phyloP scores from a whole-genome alignment of 768 basidiomycete genomes.

The Russula virescens region DNA sequence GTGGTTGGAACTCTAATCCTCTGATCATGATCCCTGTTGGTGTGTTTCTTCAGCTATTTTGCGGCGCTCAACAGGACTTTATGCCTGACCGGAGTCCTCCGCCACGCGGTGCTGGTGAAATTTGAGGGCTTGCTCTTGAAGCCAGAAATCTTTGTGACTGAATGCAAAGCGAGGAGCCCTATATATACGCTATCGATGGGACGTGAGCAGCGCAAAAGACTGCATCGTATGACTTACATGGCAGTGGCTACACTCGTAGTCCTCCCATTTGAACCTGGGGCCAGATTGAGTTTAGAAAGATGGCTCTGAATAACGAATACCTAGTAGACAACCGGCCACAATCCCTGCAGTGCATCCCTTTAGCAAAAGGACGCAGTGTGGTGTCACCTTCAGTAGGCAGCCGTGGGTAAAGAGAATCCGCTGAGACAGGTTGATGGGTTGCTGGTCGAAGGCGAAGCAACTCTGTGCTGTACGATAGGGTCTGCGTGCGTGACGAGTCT shows the following conservation, averaged over 20 bases:
- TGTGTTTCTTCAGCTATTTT: background rate
- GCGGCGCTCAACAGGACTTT: too few species aligned
- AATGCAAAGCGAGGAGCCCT: slow-evolving; percentile 6
- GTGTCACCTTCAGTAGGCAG: slow-evolving; percentile 32
- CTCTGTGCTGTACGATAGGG: slow-evolving; percentile 25
- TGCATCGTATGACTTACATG: slow-evolving; percentile 35
- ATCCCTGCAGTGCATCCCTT: slow-evolving; percentile 60
- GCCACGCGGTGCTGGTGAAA: slow-evolving; percentile 18
- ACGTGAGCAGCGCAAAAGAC: background rate
- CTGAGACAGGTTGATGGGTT: slow-evolving; percentile 21
- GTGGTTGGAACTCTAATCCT: slow-evolving; percentile 3
- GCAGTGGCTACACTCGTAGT: slow-evolving; percentile 65
- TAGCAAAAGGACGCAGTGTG: slow-evolving; percentile 51
- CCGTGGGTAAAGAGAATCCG: slow-evolving; percentile 35
- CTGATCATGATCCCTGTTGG: slow-evolving; percentile 22
- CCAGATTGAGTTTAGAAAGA: slow-evolving; percentile 7
- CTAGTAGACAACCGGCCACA: slow-evolving; percentile 75
- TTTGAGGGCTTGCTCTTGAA: slow-evolving; percentile 15
- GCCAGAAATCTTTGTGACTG: slow-evolving; percentile 21
- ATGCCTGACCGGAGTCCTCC: slow-evolving; percentile 23
- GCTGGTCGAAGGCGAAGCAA: slow-evolving; percentile 26
- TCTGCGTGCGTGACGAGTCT: slow-evolving; percentile 45
- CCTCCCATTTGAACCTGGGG: slow-evolving; percentile 65
- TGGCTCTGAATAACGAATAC: slow-evolving; percentile 35
- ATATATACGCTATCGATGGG: slow-evolving; percentile 11